Evolutionary conservation across 2,329 filamentous ascomycete genomes (phyloP).

Genomic region (Xylaria sp.): DNA sequence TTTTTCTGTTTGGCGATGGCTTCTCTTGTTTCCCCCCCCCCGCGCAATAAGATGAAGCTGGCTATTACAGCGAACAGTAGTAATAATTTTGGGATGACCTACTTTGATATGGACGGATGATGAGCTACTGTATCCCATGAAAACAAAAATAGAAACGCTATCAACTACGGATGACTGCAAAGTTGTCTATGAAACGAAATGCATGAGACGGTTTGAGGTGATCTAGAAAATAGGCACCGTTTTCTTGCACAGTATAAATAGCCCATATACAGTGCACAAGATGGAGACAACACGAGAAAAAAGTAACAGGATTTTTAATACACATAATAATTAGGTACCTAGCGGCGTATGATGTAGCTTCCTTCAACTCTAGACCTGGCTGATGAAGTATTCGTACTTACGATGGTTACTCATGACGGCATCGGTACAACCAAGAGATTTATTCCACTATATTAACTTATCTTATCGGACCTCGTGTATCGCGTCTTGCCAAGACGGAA

Average conservation of each 20-base stretch:
- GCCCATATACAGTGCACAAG: neutral
- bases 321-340: too few relatives aligned
- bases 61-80: neutral
- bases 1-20: too few relatives aligned
- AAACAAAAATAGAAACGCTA: neutral
- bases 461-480: neutral
- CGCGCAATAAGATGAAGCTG: neutral
- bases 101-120: neutral
- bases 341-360: too few relatives aligned
- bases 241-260: too few relatives aligned
- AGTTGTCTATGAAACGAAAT: neutral
- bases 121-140: neutral
- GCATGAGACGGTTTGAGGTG: too few relatives aligned
- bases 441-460: neutral
- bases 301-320: too few relatives aligned
- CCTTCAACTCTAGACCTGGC: too few relatives aligned
- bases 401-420: too few relatives aligned
- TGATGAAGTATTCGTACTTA: too few relatives aligned
- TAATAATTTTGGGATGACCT: neutral
- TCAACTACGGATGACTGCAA: neutral
- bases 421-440: too few relatives aligned
- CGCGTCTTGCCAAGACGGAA: neutral
- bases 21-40: neutral
- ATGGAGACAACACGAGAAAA: neutral
- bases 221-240: too few relatives aligned